phyloP scores from a whole-genome alignment of 2,329 filamentous ascomycete genomes.

The Phyllosticta citrichinensis region DNA sequence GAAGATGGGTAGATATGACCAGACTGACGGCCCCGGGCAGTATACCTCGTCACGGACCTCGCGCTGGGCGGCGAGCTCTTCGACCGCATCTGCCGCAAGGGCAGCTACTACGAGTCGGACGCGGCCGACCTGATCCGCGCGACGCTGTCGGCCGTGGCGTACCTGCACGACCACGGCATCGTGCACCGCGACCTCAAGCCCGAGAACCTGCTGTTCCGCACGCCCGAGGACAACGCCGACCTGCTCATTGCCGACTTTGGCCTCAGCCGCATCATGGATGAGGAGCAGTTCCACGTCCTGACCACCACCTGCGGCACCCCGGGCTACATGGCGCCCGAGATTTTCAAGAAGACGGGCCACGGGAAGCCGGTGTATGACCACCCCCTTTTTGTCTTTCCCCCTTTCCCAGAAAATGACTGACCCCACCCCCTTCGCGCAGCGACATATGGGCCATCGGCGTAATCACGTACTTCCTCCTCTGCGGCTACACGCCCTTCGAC shows the following conservation, averaged over 20 bases:
- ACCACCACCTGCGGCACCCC: slow-evolving; percentile 97
- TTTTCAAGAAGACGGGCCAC: slow-evolving; percentile 97
- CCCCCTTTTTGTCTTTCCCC: too few relatives aligned
- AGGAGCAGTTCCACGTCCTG: slow-evolving; percentile 94
- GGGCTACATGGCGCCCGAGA: slow-evolving; percentile 98
- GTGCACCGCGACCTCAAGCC: slow-evolving; percentile 97
- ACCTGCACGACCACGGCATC: slow-evolving; percentile 96
- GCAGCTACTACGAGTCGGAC: slow-evolving; percentile 96
- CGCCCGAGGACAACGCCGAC: slow-evolving; percentile 95
- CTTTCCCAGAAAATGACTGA: neutral
- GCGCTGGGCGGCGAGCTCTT: slow-evolving; percentile 95
- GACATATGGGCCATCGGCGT: slow-evolving; percentile 98
- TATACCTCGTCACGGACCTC: slow-evolving; percentile 95
- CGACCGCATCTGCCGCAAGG: slow-evolving; percentile 96
- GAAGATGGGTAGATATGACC: neutral
- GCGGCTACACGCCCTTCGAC: slow-evolving; percentile 96
- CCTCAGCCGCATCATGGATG: slow-evolving; percentile 93
- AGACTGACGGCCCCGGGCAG: slow-evolving; percentile 27
- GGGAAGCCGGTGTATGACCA: slow-evolving; percentile 74
- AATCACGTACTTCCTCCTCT: slow-evolving; percentile 96
- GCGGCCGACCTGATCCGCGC: slow-evolving; percentile 91
- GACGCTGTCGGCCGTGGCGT: slow-evolving; percentile 93
- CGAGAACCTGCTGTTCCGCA: slow-evolving; percentile 92
- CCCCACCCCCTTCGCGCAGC: slow-evolving; percentile 25
- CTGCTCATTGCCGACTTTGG: slow-evolving; percentile 96